phyloP scores from a whole-genome alignment of 2,329 filamentous ascomycete genomes.

The Paracamarosporium sp. region DNA sequence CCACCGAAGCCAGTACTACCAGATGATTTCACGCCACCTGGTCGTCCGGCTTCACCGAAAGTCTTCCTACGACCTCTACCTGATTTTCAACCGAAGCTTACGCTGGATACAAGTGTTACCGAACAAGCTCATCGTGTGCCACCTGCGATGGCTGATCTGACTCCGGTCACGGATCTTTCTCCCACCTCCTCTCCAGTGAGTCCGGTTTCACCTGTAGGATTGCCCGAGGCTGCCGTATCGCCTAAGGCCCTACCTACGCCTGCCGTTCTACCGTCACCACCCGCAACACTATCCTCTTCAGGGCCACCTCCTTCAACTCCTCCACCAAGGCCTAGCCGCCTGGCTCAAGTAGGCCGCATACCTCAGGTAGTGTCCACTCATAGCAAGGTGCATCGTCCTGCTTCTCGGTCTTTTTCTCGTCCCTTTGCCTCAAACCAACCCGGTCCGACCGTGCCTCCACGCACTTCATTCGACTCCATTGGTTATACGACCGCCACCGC shows the following conservation, averaged over 20 bases:
- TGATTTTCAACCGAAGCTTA: slow-evolving; percentile 9
- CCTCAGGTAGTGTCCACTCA: slow-evolving; percentile 77
- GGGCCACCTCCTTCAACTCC: slow-evolving; percentile 32
- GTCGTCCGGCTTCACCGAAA: slow-evolving; percentile 46
- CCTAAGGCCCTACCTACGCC: background rate
- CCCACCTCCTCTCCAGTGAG: slow-evolving; percentile 35
- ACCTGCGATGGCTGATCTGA: slow-evolving; percentile 33
- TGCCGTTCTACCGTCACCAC: slow-evolving; percentile 5
- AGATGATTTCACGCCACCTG: slow-evolving; percentile 27
- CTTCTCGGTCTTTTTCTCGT: slow-evolving; percentile 82
- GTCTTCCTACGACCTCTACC: slow-evolving; percentile 36
- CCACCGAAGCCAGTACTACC: slow-evolving; percentile 44
- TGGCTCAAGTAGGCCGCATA: slow-evolving; percentile 85
- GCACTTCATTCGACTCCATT: slow-evolving; percentile 42
- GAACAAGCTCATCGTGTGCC: background rate
- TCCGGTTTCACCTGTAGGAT: slow-evolving; percentile 20
- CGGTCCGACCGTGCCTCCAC: slow-evolving; percentile 36
- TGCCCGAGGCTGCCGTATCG: slow-evolving; percentile 4
- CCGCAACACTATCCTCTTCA: slow-evolving; percentile 28
- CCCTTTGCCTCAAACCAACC: slow-evolving; percentile 68
- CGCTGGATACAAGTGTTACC: slow-evolving; percentile 9
- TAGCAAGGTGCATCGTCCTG: slow-evolving; percentile 68
- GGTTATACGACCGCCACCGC: slow-evolving; percentile 33
- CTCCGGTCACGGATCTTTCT: slow-evolving; percentile 44
- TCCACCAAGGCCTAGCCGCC: slow-evolving; percentile 64